These are phyloP conservation scores for Cryptococcus sp. DNA, from an alignment of 1,284 basidiomycete species.

Conservation along the genomic window DNA sequence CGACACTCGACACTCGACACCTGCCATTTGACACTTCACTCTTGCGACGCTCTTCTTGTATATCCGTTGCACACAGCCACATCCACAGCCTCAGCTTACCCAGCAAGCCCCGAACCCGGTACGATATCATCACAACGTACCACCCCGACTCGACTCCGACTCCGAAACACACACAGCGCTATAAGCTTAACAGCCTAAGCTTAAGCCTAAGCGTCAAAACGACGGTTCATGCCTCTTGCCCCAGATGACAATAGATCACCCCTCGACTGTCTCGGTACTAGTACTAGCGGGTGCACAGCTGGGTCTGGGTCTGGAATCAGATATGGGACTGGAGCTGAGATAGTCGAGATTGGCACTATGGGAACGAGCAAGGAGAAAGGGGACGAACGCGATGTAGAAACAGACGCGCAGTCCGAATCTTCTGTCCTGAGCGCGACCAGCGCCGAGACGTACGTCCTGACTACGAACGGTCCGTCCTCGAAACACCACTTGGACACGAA, in stretches of 20 bases:
- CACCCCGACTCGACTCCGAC: no score
- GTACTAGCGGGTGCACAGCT: background rate
- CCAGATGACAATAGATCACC: background rate
- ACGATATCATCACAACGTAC: no score
- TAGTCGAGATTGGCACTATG: background rate
- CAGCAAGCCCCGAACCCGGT: no score
- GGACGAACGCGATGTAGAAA: background rate
- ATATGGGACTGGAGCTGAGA: background rate
- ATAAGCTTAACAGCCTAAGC: no score
- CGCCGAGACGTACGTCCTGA: background rate
- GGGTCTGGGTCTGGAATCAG: conserved; percentile 1
- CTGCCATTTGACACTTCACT: no score
- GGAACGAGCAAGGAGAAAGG: background rate
- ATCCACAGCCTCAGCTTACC: no score
- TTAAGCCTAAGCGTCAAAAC: no score
- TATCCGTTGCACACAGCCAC: no score
- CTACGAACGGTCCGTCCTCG: background rate
- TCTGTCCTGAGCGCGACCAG: background rate
- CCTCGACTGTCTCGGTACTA: conserved; percentile 1
- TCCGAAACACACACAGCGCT: no score
- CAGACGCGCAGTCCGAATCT: background rate
- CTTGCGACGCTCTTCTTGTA: no score
- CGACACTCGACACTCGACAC: no score
- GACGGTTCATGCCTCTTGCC: background rate
- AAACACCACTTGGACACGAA: background rate